Percentiles rank a stretch among this genome's conserved stretches.
Evolutionary conservation across 148 eudicot genomes (phyloP).

Genomic region (Chenopodium suecicum): DNA sequence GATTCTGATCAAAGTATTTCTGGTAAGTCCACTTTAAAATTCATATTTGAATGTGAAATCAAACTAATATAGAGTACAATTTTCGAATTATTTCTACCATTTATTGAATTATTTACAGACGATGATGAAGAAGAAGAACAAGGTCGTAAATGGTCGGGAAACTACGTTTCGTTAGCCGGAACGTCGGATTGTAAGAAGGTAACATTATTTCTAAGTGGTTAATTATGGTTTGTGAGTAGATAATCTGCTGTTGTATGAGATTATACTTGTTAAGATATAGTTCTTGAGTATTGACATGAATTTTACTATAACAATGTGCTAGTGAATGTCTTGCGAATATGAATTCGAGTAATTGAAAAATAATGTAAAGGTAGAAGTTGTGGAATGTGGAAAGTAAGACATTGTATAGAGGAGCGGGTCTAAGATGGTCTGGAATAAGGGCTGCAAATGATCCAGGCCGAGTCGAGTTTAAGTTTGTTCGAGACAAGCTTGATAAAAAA

Average conservation of each 20-base stretch:
- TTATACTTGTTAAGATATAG: not conserved
- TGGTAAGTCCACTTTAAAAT: conserved; percentile 32
- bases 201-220: not conserved
- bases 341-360: not conserved
- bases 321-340: not conserved
- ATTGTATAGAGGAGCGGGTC: not conserved
- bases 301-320: not conserved
- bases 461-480: no score
- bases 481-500: no score
- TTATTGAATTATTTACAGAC: conserved; percentile 27
- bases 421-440: not conserved
- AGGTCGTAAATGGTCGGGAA: conserved; percentile 35
- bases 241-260: not conserved
- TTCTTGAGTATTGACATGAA: not conserved
- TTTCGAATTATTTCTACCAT: conserved; percentile 3
- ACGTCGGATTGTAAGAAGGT: conserved; percentile 44
- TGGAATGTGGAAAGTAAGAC: not conserved
- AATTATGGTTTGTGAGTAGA: not conserved
- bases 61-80: not conserved
- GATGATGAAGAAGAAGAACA: conserved; percentile 41
- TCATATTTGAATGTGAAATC: not conserved
- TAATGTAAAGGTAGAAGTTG: not conserved
- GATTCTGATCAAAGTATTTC: conserved; percentile 73
- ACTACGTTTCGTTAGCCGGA: conserved; percentile 36
- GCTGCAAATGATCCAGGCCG: no score